Evolutionary conservation across 805 yeast species (phyloP).

Genomic region (Candida caryicola): DNA sequence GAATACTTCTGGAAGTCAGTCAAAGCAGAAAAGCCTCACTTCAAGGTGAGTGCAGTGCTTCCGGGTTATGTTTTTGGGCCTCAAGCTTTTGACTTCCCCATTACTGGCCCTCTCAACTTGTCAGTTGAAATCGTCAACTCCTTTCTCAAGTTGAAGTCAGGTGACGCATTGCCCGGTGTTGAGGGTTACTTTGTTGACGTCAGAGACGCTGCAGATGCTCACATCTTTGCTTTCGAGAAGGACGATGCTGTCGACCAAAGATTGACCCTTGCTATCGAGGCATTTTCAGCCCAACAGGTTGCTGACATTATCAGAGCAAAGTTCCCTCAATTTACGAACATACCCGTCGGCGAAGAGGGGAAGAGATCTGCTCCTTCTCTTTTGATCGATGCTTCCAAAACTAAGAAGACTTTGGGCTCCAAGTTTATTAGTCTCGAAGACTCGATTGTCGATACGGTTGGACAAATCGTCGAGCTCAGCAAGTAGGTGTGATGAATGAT

Average conservation of each 20-base stretch:
- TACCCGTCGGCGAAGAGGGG: constrained; percentile 35
- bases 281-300: constrained; percentile 25
- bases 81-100: constrained; percentile 30
- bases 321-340: constrained; percentile 43
- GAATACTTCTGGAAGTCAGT: constrained; percentile 48
- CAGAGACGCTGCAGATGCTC: constrained; percentile 13
- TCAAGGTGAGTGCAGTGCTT: constrained; percentile 25
- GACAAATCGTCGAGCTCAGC: no score
- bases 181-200: constrained; percentile 19
- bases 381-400: constrained; percentile 12
- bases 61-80: constrained; percentile 43
- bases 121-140: constrained; percentile 17
- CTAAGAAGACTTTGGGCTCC: constrained; percentile 16
- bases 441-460: constrained; percentile 14
- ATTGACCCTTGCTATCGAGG: constrained; percentile 21
- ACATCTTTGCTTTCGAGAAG: constrained; percentile 12
- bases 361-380: background rate
- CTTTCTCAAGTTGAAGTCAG: constrained; percentile 13
- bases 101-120: constrained; percentile 24
- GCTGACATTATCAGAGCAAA: constrained; percentile 33
- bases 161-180: constrained; percentile 8
- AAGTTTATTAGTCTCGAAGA: constrained; percentile 14
- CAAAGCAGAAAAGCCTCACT: constrained; percentile 24
- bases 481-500: no score
- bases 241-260: constrained; percentile 22